A percentile compares a stretch with the other conserved stretches of the same genome.
These are phyloP conservation scores for Pleurostoma richardsiae DNA, from an alignment of 2,329 filamentous ascomycete species.

Conservation along the genomic window DNA sequence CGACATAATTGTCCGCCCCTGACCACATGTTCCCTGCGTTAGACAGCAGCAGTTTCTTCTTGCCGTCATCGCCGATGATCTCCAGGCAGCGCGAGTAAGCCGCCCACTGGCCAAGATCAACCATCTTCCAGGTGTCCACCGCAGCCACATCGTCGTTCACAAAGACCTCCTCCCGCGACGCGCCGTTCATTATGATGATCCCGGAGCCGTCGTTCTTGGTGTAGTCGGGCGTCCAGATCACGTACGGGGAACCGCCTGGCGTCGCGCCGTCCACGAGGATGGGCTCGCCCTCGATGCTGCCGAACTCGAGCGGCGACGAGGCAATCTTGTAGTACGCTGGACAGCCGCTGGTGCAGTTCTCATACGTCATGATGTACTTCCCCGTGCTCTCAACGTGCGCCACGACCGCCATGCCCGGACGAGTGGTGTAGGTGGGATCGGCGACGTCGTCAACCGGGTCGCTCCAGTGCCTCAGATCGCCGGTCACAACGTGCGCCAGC, in stretches of 20 bases:
- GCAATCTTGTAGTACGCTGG: slow-evolving; percentile 39
- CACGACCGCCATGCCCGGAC: slow-evolving; percentile 65
- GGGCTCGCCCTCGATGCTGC: slow-evolving; percentile 20
- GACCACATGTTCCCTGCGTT: no score
- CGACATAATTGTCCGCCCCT: no score
- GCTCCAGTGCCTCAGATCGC: slow-evolving; percentile 58
- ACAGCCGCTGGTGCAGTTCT: slow-evolving; percentile 37
- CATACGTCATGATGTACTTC: slow-evolving; percentile 60
- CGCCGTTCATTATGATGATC: no score
- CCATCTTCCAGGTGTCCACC: no score
- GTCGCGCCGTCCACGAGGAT: slow-evolving; percentile 24
- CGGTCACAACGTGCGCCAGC: slow-evolving; percentile 57
- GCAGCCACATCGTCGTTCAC: no score
- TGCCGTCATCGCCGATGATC: no score
- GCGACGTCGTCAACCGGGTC: slow-evolving; percentile 57
- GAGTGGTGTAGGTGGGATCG: slow-evolving; percentile 55
- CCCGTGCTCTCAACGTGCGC: slow-evolving; percentile 52
- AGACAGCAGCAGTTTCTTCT: no score
- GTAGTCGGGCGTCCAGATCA: slow-evolving; percentile 36
- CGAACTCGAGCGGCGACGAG: slow-evolving; percentile 31
- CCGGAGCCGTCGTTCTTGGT: slow-evolving; percentile 28
- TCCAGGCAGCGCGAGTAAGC: no score
- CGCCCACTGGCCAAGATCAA: no score
- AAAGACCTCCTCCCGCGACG: no score
- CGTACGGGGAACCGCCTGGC: slow-evolving; percentile 35